Base-by-base conservation (phyloP, 2,329 filamentous ascomycete genomes). In the Ceratocystis papillata region DNA sequence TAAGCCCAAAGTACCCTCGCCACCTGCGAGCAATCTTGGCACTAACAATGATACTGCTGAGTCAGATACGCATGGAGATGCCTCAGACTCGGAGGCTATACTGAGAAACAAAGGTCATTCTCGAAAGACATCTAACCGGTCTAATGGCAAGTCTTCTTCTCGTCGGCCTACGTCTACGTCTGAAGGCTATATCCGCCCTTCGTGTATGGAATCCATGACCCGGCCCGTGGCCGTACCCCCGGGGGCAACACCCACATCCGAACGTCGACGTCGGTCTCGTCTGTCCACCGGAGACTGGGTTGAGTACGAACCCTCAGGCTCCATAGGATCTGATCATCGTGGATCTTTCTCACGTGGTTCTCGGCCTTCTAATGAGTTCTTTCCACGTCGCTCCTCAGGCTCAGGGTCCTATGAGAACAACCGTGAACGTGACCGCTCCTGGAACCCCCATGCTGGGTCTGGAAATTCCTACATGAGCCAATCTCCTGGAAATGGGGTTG, bases 41-140 rank as follows among this genome's bases (percentile, higher is more conserved):
- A 53, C 22, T 5, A 53, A 17, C 25, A 25, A 10, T 28, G 48
- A 53, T 53, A 37, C 55, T 37, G 55, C 55, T n/a, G 55, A 45
- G 28, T 22, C 59, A 20, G 44, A 50, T 22, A 37, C 17, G 1
- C 17, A 50, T 20, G 44, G n/a, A 22, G 53, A 50, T 44, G 53
- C 55, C 12, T 64, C 62, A 5, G 62, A 64, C n/a, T 67, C 65
- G 1, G 65, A 67, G 45, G 12, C 62, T 45, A 12, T 22, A 44
- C 30, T 17, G 53, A 44, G 25, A 12, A 65, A n/a, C n/a, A 65
- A 65, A 12, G n/a, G 45, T 7, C 63, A 67, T 44, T 44, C 46
- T 17, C 63, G 66, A n/a, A 63, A 48, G 62, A 59, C 63, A 28
- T 64, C 61, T 15, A 61, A 44, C 53, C 65, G 65, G n/a, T 67